phyloP scores from a whole-genome alignment of 805 yeast species.

The Yarrowia osloensis region DNA sequence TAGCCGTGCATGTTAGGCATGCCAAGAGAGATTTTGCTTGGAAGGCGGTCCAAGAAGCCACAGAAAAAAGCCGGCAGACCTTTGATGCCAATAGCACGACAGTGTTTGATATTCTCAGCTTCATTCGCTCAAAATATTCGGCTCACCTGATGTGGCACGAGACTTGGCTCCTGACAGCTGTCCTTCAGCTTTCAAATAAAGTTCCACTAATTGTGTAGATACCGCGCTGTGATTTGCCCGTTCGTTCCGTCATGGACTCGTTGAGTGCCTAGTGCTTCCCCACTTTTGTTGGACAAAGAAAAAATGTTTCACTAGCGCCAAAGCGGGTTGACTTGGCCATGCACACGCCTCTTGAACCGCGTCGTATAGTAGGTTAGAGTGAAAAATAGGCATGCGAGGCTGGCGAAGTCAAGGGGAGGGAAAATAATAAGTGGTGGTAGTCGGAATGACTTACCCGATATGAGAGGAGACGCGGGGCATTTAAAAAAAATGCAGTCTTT shows the following conservation, averaged over 20 bases:
- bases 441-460: not conserved
- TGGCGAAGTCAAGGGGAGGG: not conserved
- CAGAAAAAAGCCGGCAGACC: too few relatives aligned
- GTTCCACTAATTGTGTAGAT: not conserved
- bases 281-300: not conserved
- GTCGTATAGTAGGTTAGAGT: conserved; percentile 18
- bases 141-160: not conserved
- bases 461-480: not conserved
- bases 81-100: too few relatives aligned
- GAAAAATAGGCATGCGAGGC: not conserved
- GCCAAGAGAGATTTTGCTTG: not conserved
- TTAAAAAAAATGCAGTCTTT: too few relatives aligned
- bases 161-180: not conserved
- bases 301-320: too few relatives aligned
- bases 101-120: too few relatives aligned
- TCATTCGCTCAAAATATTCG: too few relatives aligned
- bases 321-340: not conserved
- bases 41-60: too few relatives aligned
- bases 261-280: conserved; percentile 8
- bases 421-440: not conserved
- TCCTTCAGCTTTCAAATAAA: not conserved
- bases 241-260: not conserved
- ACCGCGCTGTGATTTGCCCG: not conserved
- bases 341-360: not conserved
- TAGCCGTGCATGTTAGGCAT: not conserved